A percentile compares a stretch with the other conserved stretches of the same genome.
Evolutionary conservation across 768 basidiomycete species (phyloP).

Genomic region (Hirschioporus abietinus): DNA sequence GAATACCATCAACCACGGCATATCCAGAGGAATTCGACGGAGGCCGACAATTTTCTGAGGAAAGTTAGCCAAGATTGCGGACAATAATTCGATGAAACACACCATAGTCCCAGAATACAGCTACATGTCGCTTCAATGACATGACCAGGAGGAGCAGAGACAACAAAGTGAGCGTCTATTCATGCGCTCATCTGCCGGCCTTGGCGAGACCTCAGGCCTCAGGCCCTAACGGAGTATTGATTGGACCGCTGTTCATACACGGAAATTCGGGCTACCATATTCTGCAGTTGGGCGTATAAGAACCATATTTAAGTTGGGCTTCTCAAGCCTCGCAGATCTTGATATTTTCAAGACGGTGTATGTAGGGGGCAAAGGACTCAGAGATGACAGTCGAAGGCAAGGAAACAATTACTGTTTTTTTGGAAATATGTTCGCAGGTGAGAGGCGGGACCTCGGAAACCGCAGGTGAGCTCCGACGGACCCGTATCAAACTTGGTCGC

Average conservation of each 20-base stretch:
- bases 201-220: background rate
- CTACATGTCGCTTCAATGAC: conserved; percentile 18
- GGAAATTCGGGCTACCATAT: background rate
- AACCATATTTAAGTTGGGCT: background rate
- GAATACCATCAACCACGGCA: conserved; percentile 37
- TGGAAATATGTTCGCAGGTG: background rate
- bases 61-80: background rate
- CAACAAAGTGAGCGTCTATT: background rate
- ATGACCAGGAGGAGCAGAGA: background rate
- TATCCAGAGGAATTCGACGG: conserved; percentile 35
- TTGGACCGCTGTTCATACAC: background rate
- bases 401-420: background rate
- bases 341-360: background rate
- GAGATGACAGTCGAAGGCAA: background rate
- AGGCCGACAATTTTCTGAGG: conserved; percentile 32
- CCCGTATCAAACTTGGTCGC: no score
- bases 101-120: conserved; percentile 43
- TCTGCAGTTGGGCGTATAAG: background rate
- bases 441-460: background rate
- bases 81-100: conserved; percentile 4
- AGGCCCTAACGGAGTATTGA: background rate
- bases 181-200: background rate
- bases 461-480: background rate
- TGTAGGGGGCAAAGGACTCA: background rate
- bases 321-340: background rate